These are phyloP conservation scores for Barnettozyma californica DNA, from an alignment of 805 yeast genomes.

Conservation along the genomic window DNA sequence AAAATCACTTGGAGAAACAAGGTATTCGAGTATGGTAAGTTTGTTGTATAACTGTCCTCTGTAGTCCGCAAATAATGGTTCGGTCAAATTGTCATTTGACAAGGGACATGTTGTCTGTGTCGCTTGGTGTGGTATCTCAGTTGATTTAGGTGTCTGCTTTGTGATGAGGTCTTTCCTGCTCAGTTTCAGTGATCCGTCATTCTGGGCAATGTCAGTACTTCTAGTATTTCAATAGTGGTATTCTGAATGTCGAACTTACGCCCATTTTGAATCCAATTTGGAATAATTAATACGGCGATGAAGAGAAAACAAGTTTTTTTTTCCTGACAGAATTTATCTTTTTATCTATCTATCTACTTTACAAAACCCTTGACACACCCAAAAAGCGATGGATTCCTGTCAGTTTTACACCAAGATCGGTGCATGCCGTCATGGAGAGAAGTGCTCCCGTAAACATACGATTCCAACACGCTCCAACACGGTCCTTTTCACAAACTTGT, in stretches of 20 bases:
- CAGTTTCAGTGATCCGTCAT: constrained; percentile 37
- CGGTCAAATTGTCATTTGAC: constrained; percentile 37
- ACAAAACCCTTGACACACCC: neutral
- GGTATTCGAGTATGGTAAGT: constrained; percentile 52
- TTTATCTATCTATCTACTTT: neutral
- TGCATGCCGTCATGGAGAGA: constrained; percentile 89
- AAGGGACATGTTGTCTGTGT: constrained; percentile 40
- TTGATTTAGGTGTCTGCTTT: constrained; percentile 8
- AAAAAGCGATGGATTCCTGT: constrained; percentile 28
- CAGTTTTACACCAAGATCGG: constrained; percentile 79
- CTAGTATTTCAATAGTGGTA: too few relatives aligned
- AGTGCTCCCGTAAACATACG: constrained; percentile 70
- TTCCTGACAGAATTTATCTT: neutral
- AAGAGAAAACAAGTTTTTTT: neutral
- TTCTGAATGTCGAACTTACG: neutral
- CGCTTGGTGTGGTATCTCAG: constrained; percentile 20
- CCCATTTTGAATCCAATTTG: neutral
- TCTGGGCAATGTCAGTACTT: neutral
- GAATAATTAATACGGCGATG: neutral
- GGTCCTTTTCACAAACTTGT: constrained; percentile 58
- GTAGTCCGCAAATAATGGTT: constrained; percentile 63
- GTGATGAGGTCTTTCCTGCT: constrained; percentile 46
- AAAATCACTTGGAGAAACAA: constrained; percentile 31
- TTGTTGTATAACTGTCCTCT: constrained; percentile 62
- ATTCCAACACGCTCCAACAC: constrained; percentile 64